Evolutionary conservation across 768 basidiomycete species (phyloP), one percentile per base, ranked within the genome.

Genomic region (Serendipita sp.): DNA sequence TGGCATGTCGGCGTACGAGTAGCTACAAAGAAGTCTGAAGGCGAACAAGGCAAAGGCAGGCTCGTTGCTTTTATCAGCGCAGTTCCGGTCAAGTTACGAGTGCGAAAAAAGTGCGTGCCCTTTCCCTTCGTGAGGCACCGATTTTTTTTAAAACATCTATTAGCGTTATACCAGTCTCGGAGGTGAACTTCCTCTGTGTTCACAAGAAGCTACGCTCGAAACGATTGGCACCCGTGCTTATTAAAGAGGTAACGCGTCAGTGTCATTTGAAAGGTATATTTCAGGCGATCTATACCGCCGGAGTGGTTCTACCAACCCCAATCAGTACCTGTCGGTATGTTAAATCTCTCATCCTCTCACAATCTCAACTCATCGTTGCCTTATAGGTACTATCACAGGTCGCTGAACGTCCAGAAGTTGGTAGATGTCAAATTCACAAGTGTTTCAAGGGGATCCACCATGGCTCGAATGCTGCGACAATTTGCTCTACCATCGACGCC

Each of bases 1-100:
- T 98, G 96, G 96, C 94, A 97, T 70, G 74, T 98, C 63, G 96
- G 94, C 33, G 92, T 99, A 20, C 84, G 96, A 24, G 92, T 95
- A 3, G 80, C 82, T 20, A 85, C 88, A 11, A 96, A 86, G 68
- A 87, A 88, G 72, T 97, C 93, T 72, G 17, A 48, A 28, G 17
- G 9, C 45, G 26, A 5, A 20, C 26, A 5, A 28, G 20, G 3
- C 13, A 58, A 58, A n/a, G 53, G 53, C 17, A 22, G 53, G 9
- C 80, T 99, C 1, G 92, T 99, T 20, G 96, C 90, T 1, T 99
- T 98, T 72, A 97, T 99, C 66, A 87, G 90, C 17, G 96, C 92
- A 42, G 83, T 98, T 24, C 93, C 94, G 2, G 78, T 97, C 64
- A 82, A 80, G 3, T 74, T 97, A 11, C 85, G 87, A n/a, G 87